These are phyloP conservation scores for Lentinula novae-zelandiae DNA, from an alignment of 1,284 basidiomycete genomes.

Conservation along the genomic window DNA sequence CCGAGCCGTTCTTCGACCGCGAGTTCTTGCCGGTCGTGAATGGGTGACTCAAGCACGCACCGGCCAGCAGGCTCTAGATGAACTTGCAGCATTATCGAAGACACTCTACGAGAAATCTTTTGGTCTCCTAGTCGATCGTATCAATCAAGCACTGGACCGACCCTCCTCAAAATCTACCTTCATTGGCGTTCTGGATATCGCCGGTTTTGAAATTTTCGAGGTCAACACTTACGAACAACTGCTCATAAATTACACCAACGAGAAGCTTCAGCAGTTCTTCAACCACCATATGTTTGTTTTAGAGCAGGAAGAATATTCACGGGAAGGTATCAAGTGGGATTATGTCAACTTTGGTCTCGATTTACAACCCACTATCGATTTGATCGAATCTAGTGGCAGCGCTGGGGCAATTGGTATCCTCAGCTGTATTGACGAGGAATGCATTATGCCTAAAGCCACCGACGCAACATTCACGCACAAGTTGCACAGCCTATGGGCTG, in stretches of 20 bases:
- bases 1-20: constrained; percentile 84
- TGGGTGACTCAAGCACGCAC: constrained; percentile 96
- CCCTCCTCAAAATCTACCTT: constrained; percentile 93
- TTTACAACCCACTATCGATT: constrained; percentile 96
- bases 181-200: constrained; percentile 98
- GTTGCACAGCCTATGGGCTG: constrained; percentile 71
- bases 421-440: constrained; percentile 95
- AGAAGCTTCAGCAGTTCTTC: constrained; percentile 96
- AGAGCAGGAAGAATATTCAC: constrained; percentile 97
- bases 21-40: constrained; percentile 92
- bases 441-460: constrained; percentile 98
- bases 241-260: constrained; percentile 99
- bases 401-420: constrained; percentile 81
- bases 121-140: constrained; percentile 88
- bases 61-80: constrained; percentile 89
- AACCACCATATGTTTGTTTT: constrained; percentile 99
- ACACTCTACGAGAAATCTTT: constrained; percentile 98
- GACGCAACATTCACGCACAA: constrained; percentile 96
- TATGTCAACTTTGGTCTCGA: constrained; percentile 99
- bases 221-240: constrained; percentile 95
- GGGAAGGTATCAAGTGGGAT: constrained; percentile 98
- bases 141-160: constrained; percentile 92
- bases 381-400: constrained; percentile 80
- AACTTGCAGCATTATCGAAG: constrained; percentile 91
- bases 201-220: constrained; percentile 97